A percentile compares a stretch with the other conserved stretches of the same genome.
These are phyloP conservation scores for Russula sp. DNA, from an alignment of 768 basidiomycete species.

Conservation along the genomic window DNA sequence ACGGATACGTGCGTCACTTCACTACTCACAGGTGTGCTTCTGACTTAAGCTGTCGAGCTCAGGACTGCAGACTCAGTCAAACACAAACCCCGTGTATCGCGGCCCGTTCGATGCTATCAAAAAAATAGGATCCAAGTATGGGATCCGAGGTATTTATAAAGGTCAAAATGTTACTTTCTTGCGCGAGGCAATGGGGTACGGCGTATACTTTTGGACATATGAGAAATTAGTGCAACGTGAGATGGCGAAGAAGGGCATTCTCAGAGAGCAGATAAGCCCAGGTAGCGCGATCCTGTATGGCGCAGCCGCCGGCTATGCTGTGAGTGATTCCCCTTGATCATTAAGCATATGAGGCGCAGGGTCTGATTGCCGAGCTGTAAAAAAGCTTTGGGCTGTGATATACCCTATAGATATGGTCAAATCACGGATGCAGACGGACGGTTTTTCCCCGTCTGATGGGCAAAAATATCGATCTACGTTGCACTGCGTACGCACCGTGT, in stretches of 20 bases:
- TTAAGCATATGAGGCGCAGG: slow-evolving; percentile 10
- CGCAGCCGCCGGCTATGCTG: slow-evolving; percentile 88
- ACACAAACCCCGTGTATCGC: slow-evolving; percentile 63
- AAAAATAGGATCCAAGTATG: slow-evolving; percentile 72
- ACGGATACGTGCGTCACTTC: slow-evolving; percentile 70
- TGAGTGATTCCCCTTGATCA: slow-evolving; percentile 30
- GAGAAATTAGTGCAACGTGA: slow-evolving; percentile 88
- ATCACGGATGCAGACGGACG: slow-evolving; percentile 93
- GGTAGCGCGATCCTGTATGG: slow-evolving; percentile 80
- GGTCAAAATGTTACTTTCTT: slow-evolving; percentile 86
- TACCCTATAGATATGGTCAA: slow-evolving; percentile 98
- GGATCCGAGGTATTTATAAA: slow-evolving; percentile 84
- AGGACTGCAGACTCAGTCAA: slow-evolving; percentile 91
- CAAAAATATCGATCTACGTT: slow-evolving; percentile 79
- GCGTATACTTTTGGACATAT: slow-evolving; percentile 86
- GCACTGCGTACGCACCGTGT: slow-evolving; percentile 79
- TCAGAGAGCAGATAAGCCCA: slow-evolving; percentile 71
- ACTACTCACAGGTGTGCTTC: slow-evolving; percentile 6
- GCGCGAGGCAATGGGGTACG: slow-evolving; percentile 79
- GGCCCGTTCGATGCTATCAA: slow-evolving; percentile 87
- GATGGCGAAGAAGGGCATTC: slow-evolving; percentile 65
- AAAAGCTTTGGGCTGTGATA: slow-evolving; percentile 82
- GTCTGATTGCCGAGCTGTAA: slow-evolving; percentile 7
- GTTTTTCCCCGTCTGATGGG: slow-evolving; percentile 65
- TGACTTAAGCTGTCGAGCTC: slow-evolving; percentile 2